Base-by-base conservation (phyloP, 805 yeast genomes). In the Candida odintsovae region DNA sequence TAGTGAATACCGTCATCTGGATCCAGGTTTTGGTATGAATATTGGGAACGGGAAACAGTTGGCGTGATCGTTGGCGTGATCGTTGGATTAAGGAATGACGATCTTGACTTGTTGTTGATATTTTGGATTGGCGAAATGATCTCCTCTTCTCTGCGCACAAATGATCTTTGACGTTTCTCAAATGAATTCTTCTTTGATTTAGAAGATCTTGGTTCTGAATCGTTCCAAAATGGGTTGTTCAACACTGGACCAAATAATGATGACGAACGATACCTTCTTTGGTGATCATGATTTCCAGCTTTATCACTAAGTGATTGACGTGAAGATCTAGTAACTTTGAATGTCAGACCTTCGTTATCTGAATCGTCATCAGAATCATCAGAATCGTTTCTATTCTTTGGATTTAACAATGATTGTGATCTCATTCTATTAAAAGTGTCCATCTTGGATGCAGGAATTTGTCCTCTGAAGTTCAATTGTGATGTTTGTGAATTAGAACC, bases 331-430 rank as follows among this genome's bases (percentile, higher is more conserved):
- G 53, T 46, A 1, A 49, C 61, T n/a, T 49, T 50, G 44, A 60
- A 59, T 20, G 57, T 59, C 9, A 60, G 41, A 12, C 63, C 64
- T 29, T 60, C 64, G 16, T 53, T 55, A 38, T 58, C 61, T 2
- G 56, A 51, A 38, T 45, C 44, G 6, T 55, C 48, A 6, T 52
- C 55, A 12, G 51, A 48, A 37, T 46, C 49, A 21, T 45, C 52
- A 21, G 45, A 48, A 16, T 40, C 33, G 18, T 40, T 23, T n/a
- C 31, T 29, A 11, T 10, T 19, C 25, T 40, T 53, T 3, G 56
- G 58, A 10, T 37, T 45, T 12, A 57, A 31, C 20, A 59, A 28
- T 6, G 60, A 57, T 22, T 57, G 59, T 11, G 62, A 55, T 43
- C 60, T 48, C 7, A 56, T 42, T 41, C 55, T 52, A 41, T 43